Percentiles rank a stretch among this genome's conserved stretches.
phyloP scores from a whole-genome alignment of 306 rosid species.

The Lupinus albus region DNA sequence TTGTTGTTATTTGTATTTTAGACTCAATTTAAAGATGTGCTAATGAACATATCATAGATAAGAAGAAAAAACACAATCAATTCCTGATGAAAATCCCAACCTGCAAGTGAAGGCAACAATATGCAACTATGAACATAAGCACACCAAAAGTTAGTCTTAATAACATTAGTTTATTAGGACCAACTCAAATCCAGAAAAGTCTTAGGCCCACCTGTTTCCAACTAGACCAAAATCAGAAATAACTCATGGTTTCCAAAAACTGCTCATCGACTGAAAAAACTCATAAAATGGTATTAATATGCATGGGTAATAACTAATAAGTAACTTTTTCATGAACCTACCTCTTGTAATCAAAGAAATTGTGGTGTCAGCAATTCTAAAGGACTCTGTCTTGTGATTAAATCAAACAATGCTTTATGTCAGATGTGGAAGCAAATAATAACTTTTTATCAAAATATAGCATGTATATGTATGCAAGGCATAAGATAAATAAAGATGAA shows the following conservation, averaged over 20 bases:
- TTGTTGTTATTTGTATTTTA: background rate
- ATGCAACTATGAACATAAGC: background rate
- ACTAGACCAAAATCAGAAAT: conserved; percentile 15
- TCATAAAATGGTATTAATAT: background rate
- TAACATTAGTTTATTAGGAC: background rate
- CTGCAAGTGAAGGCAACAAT: background rate
- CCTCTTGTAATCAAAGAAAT: conserved; percentile 15
- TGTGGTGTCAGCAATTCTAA: conserved; percentile 10
- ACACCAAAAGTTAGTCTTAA: background rate
- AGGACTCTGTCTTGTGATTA: background rate
- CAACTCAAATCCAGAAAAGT: background rate
- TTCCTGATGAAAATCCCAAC: conserved; percentile 11
- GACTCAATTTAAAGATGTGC: background rate
- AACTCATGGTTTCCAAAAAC: conserved; percentile 11
- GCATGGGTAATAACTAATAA: background rate
- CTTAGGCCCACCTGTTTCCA: conserved; percentile 24
- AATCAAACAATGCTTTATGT: conserved; percentile 3
- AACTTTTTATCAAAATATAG: conserved; percentile 7
- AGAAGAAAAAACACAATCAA: conserved; percentile 2
- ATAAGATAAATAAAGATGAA: background rate
- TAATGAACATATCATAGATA: background rate
- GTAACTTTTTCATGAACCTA: background rate
- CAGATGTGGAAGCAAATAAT: conserved; percentile 33
- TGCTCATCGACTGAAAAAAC: conserved; percentile 22
- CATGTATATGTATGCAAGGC: conserved; percentile 7